phyloP scores from a whole-genome alignment of 2,329 filamentous ascomycete genomes.

The Xylogone sp. region DNA sequence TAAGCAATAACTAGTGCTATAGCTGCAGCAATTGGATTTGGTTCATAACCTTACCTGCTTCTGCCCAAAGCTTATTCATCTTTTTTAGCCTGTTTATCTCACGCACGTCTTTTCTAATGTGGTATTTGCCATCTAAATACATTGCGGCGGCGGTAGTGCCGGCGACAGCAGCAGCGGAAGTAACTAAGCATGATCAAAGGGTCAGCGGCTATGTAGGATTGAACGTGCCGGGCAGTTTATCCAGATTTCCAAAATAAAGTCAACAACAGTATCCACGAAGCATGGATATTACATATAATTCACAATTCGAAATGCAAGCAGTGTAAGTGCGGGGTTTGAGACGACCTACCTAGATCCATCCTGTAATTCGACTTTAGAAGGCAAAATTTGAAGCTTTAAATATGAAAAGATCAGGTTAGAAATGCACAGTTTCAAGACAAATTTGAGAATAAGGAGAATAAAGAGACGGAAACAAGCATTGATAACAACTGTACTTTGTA shows the following conservation, averaged over 20 bases:
- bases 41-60: slow-evolving; percentile 38
- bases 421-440: no score
- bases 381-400: background rate
- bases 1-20: background rate
- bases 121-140: slow-evolving; percentile 68
- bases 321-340: background rate
- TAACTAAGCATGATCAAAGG: slow-evolving; percentile 7
- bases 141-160: slow-evolving; percentile 41
- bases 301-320: no score
- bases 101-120: slow-evolving; percentile 58
- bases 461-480: no score
- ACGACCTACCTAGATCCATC: background rate
- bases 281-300: no score
- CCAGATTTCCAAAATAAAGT: background rate
- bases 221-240: background rate
- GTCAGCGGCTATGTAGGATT: background rate
- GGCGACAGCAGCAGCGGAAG: slow-evolving; percentile 24
- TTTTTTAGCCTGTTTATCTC: slow-evolving; percentile 39
- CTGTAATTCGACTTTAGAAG: background rate
- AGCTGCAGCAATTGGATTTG: no score
- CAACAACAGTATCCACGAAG: background rate
- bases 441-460: no score
- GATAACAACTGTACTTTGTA: no score
- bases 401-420: no score
- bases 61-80: slow-evolving; percentile 40